Conservation (phyloP, 495 filamentous ascomycete species). For the Endocarpon pusillum region DNA sequence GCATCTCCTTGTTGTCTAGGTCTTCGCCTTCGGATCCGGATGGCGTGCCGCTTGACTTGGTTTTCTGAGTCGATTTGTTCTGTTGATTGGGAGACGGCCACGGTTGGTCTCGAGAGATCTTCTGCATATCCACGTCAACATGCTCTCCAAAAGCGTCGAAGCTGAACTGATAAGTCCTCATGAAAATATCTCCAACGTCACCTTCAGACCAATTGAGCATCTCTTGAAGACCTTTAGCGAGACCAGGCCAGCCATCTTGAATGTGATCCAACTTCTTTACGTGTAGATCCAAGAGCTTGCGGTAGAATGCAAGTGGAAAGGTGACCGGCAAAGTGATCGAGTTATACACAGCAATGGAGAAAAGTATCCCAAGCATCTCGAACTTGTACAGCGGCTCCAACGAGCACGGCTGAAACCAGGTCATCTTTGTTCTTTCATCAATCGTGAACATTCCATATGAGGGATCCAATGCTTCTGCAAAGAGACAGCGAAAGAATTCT, state of each 20-base stretch:
- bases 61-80: slow-evolving; percentile 1
- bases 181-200: slow-evolving; percentile 63
- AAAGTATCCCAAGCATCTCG: slow-evolving; percentile 72
- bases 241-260: slow-evolving; percentile 71
- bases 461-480: slow-evolving; percentile 59
- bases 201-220: slow-evolving; percentile 66
- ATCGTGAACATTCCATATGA: slow-evolving; percentile 63
- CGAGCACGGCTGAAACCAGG: slow-evolving; percentile 75
- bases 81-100: slow-evolving; percentile 18
- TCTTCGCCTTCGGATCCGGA: slow-evolving; percentile 11
- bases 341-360: slow-evolving; percentile 88
- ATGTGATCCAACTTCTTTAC: slow-evolving; percentile 58
- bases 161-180: slow-evolving; percentile 70
- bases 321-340: slow-evolving; percentile 77
- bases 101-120: slow-evolving; percentile 17
- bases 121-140: slow-evolving; percentile 38
- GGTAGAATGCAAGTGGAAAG: slow-evolving; percentile 72
- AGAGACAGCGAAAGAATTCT: slow-evolving; percentile 78
- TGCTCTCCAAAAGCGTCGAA: slow-evolving; percentile 47
- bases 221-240: slow-evolving; percentile 51
- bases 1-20: slow-evolving; percentile 5
- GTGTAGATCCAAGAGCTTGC: slow-evolving; percentile 47
- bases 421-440: slow-evolving; percentile 53
- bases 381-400: slow-evolving; percentile 74
- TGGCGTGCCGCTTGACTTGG: not conserved